Base-by-base conservation (phyloP, 257 asterid species). In the Asclepias syriaca region DNA sequence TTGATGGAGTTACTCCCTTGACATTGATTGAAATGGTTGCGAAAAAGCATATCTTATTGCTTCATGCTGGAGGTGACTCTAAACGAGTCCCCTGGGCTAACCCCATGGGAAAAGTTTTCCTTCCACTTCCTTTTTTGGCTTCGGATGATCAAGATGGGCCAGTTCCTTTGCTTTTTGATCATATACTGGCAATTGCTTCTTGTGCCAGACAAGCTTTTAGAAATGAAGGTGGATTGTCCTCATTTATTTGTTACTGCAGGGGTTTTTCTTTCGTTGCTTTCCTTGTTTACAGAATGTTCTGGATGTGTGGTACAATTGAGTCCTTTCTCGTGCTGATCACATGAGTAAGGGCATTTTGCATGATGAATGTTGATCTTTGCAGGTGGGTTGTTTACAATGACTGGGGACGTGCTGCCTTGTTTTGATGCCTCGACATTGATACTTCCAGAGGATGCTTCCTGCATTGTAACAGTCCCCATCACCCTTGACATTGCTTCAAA, bases 391-490 rank as follows among this genome's bases (percentile, higher is more conserved):
- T 85, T 95, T 84, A 92, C 83, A 81, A 95, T 95, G 99, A 92
- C 99, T 29, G 98, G 99, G 58, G 99, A 95, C 84, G 99, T 92
- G 81, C 99, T 92, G 80, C 99, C 98, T 78, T 95, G 99, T 84
- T 95, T 95, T 85, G 97, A 95, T 82, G 97, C 99, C 70, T 85
- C 87, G 77, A 81, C 81, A 78, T 85, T 95, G 96, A 87, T 85
- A 75, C 96, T 95, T 75, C 96, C 98, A 3, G 93, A 88, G 70
- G 97, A 95, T 80, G 51, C 93, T 29, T 84, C 98, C 43, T 85
- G 95, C 81, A 86, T 95, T 72, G 75, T 95, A 66, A 92, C 98
- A 65, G 99, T 95, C 70, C 98, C 99, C 70, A 86, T 88, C 76
- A 86, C 98, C 48, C 96, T 95, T 73, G 99, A 90, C 74, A 77